A percentile compares a stretch with the other conserved stretches of the same genome.
phyloP scores from a whole-genome alignment of 306 rosid species.

The Vigna unguiculata region DNA sequence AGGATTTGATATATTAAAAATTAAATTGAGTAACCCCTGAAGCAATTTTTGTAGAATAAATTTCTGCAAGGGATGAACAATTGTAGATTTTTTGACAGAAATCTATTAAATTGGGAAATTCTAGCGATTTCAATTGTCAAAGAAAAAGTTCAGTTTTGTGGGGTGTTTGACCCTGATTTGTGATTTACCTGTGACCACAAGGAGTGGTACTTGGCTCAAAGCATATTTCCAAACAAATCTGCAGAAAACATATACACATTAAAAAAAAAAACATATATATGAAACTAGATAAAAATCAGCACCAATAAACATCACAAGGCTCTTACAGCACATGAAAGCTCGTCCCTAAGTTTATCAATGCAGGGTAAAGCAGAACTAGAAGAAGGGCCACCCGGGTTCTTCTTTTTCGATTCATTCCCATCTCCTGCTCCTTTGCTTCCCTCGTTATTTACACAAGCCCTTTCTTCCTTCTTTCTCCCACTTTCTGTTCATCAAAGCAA shows the following conservation, averaged over 20 bases:
- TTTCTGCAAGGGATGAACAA: background rate
- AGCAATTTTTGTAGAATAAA: conserved; percentile 36
- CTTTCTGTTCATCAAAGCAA: conserved; percentile 47
- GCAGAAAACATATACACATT: conserved; percentile 31
- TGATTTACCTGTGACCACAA: conserved; percentile 99
- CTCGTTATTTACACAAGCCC: conserved; percentile 35
- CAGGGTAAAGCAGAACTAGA: conserved; percentile 66
- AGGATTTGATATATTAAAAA: background rate
- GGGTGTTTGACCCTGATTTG: background rate
- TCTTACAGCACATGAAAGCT: conserved; percentile 95
- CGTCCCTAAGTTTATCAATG: conserved; percentile 88
- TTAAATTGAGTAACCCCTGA: background rate
- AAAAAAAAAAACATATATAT: background rate
- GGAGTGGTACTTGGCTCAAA: conserved; percentile 95
- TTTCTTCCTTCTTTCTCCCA: conserved; percentile 49
- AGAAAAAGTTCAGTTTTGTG: background rate
- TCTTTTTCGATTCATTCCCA: conserved; percentile 40
- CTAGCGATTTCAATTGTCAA: background rate
- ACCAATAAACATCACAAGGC: conserved; percentile 8
- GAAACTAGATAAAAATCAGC: background rate
- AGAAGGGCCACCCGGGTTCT: conserved; percentile 50
- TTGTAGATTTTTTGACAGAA: background rate
- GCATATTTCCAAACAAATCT: conserved; percentile 97
- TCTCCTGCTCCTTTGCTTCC: conserved; percentile 46
- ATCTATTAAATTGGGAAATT: background rate